Conservation (phyloP, 495 filamentous ascomycete genomes). For the Hypoxylon intermedium region DNA sequence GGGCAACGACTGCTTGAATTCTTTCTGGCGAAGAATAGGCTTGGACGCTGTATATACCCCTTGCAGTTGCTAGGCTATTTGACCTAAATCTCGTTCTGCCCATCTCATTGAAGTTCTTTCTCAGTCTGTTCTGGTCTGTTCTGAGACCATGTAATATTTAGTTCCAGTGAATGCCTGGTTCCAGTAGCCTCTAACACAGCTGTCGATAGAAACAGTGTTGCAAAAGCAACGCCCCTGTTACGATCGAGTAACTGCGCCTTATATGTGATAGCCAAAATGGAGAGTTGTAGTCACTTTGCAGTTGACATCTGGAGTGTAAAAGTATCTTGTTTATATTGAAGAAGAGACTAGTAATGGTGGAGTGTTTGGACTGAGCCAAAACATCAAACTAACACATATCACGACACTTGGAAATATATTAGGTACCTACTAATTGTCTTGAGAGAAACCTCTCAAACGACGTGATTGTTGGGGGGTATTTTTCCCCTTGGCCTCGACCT, state of each 20-base stretch:
- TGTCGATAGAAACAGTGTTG: slow-evolving; percentile 46
- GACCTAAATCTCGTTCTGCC: slow-evolving; percentile 12
- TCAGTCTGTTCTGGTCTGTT: slow-evolving; percentile 40
- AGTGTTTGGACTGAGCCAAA: too few relatives aligned
- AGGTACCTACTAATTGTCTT: too few relatives aligned
- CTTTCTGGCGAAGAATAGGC: slow-evolving; percentile 22
- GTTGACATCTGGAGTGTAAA: too few relatives aligned
- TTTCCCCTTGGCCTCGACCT: too few relatives aligned
- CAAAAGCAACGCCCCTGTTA: too few relatives aligned
- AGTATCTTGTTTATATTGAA: too few relatives aligned
- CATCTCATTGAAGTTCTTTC: slow-evolving; percentile 43
- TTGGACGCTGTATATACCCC: slow-evolving; percentile 47
- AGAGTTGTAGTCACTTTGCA: slow-evolving; percentile 13
- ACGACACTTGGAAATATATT: too few relatives aligned
- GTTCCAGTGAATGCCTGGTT: slow-evolving; percentile 38
- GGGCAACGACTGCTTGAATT: slow-evolving; percentile 30
- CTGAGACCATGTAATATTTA: slow-evolving; percentile 29
- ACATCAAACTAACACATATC: too few relatives aligned
- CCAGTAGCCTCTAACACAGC: slow-evolving; percentile 47
- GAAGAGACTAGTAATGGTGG: too few relatives aligned
- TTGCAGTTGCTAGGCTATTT: slow-evolving; percentile 28
- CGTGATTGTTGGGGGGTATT: too few relatives aligned
- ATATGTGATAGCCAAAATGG: slow-evolving; percentile 47
- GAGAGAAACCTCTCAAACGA: too few relatives aligned
- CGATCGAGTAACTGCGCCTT: too few relatives aligned